phyloP scores from a whole-genome alignment of 179 eudicot genomes.

The Drosera spatulata region DNA sequence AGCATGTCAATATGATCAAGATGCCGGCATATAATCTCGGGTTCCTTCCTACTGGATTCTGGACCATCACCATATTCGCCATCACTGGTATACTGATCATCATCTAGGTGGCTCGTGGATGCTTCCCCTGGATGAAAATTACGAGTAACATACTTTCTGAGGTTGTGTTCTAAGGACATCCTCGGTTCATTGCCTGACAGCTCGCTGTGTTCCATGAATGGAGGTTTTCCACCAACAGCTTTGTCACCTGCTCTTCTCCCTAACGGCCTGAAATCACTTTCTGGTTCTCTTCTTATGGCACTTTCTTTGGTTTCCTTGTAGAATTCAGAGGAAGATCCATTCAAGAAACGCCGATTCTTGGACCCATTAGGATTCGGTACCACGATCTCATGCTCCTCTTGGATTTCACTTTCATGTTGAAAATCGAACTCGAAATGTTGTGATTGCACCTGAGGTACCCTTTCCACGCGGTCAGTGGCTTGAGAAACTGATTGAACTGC shows the following conservation, averaged over 20 bases:
- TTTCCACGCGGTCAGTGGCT: conserved; percentile 35
- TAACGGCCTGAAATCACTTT: conserved; percentile 80
- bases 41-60: conserved; percentile 72
- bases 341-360: neutral
- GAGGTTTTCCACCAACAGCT: conserved; percentile 45
- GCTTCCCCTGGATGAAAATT: conserved; percentile 54
- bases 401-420: conserved; percentile 32
- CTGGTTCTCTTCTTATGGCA: conserved; percentile 81
- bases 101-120: conserved; percentile 51
- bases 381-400: conserved; percentile 38
- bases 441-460: conserved; percentile 18
- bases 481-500: conserved; percentile 72
- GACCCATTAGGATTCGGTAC: conserved; percentile 7
- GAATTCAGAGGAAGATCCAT: conserved; percentile 21
- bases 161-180: conserved; percentile 77
- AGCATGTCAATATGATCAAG: conserved; percentile 95
- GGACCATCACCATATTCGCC: conserved; percentile 64
- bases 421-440: neutral
- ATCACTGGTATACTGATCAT: conserved; percentile 54
- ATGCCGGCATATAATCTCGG: conserved; percentile 83
- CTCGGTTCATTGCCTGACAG: conserved; percentile 55
- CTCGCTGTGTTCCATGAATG: conserved; percentile 66
- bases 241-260: conserved; percentile 77
- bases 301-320: conserved; percentile 47
- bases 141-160: conserved; percentile 31